Evolutionary conservation across 169 alveolate species (phyloP).

Genomic region (Cyclospora cayetanensis): DNA sequence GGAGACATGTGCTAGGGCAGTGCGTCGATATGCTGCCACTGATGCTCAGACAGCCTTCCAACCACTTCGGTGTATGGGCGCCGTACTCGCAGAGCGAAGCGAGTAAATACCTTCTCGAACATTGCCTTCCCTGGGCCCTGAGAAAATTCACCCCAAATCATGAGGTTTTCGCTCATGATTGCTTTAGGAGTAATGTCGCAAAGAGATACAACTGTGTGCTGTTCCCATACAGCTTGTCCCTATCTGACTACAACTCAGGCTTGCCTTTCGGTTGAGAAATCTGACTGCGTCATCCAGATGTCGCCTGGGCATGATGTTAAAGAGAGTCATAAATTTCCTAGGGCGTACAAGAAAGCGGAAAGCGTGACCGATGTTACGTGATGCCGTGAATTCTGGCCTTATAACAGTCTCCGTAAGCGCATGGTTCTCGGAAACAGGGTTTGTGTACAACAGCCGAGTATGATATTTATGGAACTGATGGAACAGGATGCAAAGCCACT

Average conservation of each 20-base stretch:
- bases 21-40: too few species aligned
- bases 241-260: too few species aligned
- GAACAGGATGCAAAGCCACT: not conserved
- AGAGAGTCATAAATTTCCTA: constrained; percentile 55
- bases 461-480: not conserved
- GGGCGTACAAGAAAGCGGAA: not conserved
- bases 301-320: constrained; percentile 5
- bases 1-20: too few species aligned
- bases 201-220: not conserved
- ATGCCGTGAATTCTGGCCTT: not conserved
- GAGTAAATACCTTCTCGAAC: not conserved
- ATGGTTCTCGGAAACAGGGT: not conserved
- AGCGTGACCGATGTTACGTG: not conserved
- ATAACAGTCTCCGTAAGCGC: not conserved
- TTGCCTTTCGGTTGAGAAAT: not conserved
- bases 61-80: too few species aligned
- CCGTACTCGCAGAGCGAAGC: not conserved
- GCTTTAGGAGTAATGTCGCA: not conserved
- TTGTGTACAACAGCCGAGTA: not conserved
- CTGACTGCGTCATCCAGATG: constrained; percentile 1
- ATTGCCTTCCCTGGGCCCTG: not conserved
- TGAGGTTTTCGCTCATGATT: not conserved
- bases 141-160: not conserved
- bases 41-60: too few species aligned
- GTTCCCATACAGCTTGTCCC: too few species aligned